phyloP scores from a whole-genome alignment of 441 rosid genomes.

The Geranium incanum region DNA sequence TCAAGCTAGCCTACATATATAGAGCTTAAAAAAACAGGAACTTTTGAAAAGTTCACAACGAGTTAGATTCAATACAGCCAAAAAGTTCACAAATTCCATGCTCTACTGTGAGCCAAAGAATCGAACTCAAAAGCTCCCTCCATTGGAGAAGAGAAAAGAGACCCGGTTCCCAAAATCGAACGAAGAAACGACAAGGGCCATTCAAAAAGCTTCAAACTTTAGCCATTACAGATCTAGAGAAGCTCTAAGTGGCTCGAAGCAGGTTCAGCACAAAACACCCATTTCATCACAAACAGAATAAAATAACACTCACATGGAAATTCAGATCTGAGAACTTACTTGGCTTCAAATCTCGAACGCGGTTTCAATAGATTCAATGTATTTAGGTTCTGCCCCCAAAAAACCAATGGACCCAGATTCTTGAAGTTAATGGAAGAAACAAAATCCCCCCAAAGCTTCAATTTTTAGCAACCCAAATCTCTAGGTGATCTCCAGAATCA shows the following conservation, averaged over 20 bases:
- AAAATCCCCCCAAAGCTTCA: constrained; percentile 10
- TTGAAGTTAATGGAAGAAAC: constrained; percentile 23
- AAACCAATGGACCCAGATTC: constrained; percentile 29
- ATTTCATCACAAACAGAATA: constrained; percentile 33
- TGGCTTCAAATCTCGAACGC: constrained; percentile 33
- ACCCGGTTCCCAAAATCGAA: constrained; percentile 21
- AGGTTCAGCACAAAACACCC: constrained; percentile 20
- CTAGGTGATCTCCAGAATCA: constrained; percentile 20
- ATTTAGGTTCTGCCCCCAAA: constrained; percentile 8
- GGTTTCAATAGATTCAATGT: constrained; percentile 20
- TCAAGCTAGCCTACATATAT: too few relatives aligned
- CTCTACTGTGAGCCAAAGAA: constrained; percentile 12
- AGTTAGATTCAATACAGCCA: constrained; percentile 11
- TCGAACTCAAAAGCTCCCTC: constrained; percentile 16
- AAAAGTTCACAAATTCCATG: constrained; percentile 9
- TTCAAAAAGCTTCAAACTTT: constrained; percentile 18
- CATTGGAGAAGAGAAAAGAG: constrained; percentile 20
- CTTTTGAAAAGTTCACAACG: constrained; percentile 11
- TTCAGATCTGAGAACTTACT: constrained; percentile 72
- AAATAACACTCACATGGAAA: constrained; percentile 30
- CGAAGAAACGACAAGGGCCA: constrained; percentile 6
- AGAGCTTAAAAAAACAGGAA: background rate
- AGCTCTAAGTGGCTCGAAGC: constrained; percentile 15
- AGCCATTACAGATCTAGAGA: constrained; percentile 34
- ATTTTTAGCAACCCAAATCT: constrained; percentile 26